Evolutionary conservation across 768 basidiomycete genomes (phyloP).

Genomic region (Mycena haematopus): DNA sequence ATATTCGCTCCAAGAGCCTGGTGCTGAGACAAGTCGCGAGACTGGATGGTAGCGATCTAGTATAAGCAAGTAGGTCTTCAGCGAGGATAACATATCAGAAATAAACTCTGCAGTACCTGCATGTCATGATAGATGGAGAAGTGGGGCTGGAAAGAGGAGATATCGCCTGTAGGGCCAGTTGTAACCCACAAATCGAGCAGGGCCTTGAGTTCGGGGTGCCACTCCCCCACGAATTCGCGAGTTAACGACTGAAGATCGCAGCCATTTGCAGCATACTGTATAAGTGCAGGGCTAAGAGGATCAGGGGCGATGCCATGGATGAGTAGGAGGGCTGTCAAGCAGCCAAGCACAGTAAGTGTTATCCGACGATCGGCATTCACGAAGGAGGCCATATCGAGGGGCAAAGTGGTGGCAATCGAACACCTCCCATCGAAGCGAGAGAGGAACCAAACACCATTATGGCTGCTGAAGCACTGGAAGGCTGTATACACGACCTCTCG

Average conservation of each 20-base stretch:
- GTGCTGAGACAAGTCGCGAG: not conserved
- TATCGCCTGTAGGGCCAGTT: not conserved
- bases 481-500: not conserved
- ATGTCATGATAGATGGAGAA: not conserved
- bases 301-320: conserved; percentile 18
- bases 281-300: conserved; percentile 13
- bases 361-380: conserved; percentile 1
- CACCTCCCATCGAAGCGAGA: conserved; percentile 1
- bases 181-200: not conserved
- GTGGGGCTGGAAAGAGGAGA: not conserved
- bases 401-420: not conserved
- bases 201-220: conserved; percentile 17
- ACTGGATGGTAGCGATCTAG: no score
- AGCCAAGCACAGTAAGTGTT: conserved; percentile 8
- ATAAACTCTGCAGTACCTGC: conserved; percentile 4
- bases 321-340: conserved; percentile 1
- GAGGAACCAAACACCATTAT: not conserved
- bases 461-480: not conserved
- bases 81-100: not conserved
- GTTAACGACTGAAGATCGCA: conserved; percentile 13
- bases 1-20: not conserved
- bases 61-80: not conserved
- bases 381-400: not conserved
- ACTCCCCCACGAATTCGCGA: conserved; percentile 13
- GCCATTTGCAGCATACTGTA: conserved; percentile 17